A percentile compares a stretch with the other conserved stretches of the same genome.
phyloP scores from a whole-genome alignment of 495 filamentous ascomycete species.

The Viridothelium virens region DNA sequence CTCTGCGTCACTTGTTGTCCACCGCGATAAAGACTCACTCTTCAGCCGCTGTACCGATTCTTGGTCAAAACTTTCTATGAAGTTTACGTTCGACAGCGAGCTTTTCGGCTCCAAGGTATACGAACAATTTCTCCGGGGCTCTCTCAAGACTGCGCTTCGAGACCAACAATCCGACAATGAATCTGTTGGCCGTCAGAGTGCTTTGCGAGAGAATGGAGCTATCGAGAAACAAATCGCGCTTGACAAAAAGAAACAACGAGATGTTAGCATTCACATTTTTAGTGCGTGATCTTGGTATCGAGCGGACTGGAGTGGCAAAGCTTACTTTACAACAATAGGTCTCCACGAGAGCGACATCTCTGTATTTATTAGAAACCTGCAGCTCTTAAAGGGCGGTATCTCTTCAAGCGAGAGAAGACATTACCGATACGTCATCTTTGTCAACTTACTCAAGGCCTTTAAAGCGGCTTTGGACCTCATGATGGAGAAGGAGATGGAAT shows the following conservation, averaged over 20 bases:
- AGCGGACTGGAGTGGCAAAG: neutral
- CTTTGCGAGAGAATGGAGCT: neutral
- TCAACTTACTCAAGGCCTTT: neutral
- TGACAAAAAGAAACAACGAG: neutral
- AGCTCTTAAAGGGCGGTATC: neutral
- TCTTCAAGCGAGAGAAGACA: neutral
- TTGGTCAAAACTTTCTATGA: neutral
- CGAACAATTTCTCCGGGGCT: neutral
- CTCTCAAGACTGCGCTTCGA: neutral
- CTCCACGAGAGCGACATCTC: neutral
- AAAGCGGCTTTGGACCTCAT: neutral
- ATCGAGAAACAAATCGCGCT: neutral
- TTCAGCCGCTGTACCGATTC: neutral
- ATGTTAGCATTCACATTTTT: neutral
- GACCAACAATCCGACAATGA: neutral
- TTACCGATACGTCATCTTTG: neutral
- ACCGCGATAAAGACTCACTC: neutral
- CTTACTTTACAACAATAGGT: neutral
- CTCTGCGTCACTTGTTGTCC: neutral
- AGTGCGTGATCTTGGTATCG: neutral
- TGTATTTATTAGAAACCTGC: neutral
- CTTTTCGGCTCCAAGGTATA: neutral
- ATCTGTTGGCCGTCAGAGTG: neutral
- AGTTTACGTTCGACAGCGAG: neutral
- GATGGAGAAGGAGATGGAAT: neutral